Base-by-base conservation (phyloP, 2,329 filamentous ascomycete species). In the Alternaria hordeiaustralica region DNA sequence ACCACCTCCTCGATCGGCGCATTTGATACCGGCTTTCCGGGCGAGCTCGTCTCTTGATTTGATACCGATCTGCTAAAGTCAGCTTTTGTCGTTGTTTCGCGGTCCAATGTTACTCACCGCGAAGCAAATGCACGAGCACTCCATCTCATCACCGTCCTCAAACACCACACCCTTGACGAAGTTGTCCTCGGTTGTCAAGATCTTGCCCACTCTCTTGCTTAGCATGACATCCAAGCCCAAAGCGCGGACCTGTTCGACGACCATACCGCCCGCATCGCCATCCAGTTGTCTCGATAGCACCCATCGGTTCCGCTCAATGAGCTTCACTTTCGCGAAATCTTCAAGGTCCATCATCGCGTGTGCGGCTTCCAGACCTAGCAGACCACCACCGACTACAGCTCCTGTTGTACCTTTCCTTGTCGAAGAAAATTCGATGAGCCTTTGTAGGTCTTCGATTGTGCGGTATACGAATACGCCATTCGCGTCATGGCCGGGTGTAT, bases 301-400 rank as follows among this genome's bases (percentile, higher is more conserved):
- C 92, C 93, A 97, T 70, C 87, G 82, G 74, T 94, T 95, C 56
- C 92, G 86, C 79, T 97, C 94, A 55, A 97, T 88, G 9, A 97
- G 83, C 69, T 89, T 92, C 55, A 97, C 91, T 61, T 88, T 87
- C 12, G 86, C 84, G 74, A 91, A 96, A 55, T 89, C 87, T 70
- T 92, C 86, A 9, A 97, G 83, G 75, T 97, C 93, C 83, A 94
- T 90, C 92, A 97, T 94, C 2, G 94, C 94, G 73, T 97, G 96
- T 33, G 93, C 94, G 3, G 94, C 94, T 81, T 97, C 94, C 0
- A 97, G 86, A 1, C 94, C 94, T 0, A 97, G 85, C 23, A 97
- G 80, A 1, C 94, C 94, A 56, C 94, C 94, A 23, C 94, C 94
- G 4, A 97, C 92, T 0, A 96, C 93, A 5, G 89, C 87, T 0